These are phyloP conservation scores for Raddia distichophylla DNA, from an alignment of 176 grass and related monocot genomes.

Conservation along the genomic window DNA sequence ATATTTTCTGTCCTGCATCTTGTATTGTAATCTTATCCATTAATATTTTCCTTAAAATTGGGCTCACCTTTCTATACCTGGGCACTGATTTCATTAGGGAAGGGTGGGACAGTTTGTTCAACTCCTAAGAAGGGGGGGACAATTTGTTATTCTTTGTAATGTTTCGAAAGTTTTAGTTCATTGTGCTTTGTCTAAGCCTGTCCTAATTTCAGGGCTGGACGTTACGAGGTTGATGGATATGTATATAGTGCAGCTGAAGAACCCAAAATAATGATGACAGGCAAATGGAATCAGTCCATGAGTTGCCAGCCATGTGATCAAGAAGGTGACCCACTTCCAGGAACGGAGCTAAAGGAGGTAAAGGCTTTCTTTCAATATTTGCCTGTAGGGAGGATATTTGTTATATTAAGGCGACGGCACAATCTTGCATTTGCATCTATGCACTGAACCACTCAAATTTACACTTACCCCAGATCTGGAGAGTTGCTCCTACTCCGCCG, in stretches of 20 bases:
- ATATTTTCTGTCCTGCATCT: neutral
- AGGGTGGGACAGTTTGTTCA: neutral
- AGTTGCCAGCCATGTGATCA: slow-evolving; percentile 89
- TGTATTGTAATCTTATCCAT: neutral
- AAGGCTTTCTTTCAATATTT: slow-evolving; percentile 6
- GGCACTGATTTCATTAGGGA: neutral
- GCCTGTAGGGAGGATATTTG: neutral
- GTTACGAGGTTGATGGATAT: slow-evolving; percentile 94
- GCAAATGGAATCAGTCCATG: slow-evolving; percentile 87
- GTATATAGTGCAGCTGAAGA: slow-evolving; percentile 90
- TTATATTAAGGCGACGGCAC: neutral
- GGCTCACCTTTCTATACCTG: neutral
- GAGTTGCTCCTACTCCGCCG: slow-evolving; percentile 62
- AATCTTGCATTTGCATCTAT: neutral
- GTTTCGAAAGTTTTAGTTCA: neutral
- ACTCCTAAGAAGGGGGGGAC: neutral
- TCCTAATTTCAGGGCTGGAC: slow-evolving; percentile 62
- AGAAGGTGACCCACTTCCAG: slow-evolving; percentile 93
- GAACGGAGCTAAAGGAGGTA: slow-evolving; percentile 80
- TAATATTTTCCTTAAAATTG: slow-evolving; percentile 22
- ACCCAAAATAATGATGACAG: slow-evolving; percentile 91
- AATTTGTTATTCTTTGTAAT: neutral
- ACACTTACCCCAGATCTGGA: slow-evolving; percentile 63
- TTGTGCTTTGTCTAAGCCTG: slow-evolving; percentile 1
- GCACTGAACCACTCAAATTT: slow-evolving; percentile 26